These are phyloP conservation scores for Calonectria pseudoturangicola DNA, from an alignment of 2,329 filamentous ascomycete species.

Conservation along the genomic window DNA sequence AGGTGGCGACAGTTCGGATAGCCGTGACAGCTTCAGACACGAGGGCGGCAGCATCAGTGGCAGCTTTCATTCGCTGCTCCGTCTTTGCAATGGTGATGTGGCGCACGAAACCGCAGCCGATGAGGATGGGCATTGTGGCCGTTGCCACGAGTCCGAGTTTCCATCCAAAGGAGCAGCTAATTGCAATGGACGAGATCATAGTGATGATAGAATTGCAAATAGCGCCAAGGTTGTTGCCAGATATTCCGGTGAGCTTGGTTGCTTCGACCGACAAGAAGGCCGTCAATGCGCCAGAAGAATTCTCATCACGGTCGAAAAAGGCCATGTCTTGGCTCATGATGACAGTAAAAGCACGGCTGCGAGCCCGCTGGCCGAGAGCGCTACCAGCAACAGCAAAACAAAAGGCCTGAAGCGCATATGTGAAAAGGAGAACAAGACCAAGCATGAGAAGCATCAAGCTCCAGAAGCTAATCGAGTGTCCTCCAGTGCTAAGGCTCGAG, in stretches of 20 bases:
- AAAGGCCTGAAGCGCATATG: conserved; percentile 1
- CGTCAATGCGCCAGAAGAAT: conserved; percentile 23
- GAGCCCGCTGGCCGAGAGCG: conserved; percentile 1
- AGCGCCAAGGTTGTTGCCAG: conserved; percentile 17
- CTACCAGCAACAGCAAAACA: conserved; percentile 15
- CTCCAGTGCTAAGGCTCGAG: conserved; percentile 6
- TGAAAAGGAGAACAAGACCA: background rate
- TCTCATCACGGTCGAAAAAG: conserved; percentile 29
- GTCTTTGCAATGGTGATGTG: conserved; percentile 21
- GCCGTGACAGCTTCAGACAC: conserved; percentile 32
- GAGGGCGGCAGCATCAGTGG: conserved; percentile 18
- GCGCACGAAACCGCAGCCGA: conserved; percentile 20
- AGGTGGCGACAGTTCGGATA: conserved; percentile 26
- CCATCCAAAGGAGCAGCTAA: conserved; percentile 20
- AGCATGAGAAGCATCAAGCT: conserved; percentile 19
- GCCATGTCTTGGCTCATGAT: conserved; percentile 30
- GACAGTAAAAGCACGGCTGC: background rate
- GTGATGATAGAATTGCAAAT: conserved; percentile 30
- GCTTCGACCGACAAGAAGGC: conserved; percentile 19
- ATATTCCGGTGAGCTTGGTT: conserved; percentile 17
- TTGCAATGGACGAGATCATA: conserved; percentile 22
- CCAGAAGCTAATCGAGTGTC: conserved; percentile 19
- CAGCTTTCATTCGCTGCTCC: conserved; percentile 13
- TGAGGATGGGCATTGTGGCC: conserved; percentile 12
- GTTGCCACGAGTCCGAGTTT: conserved; percentile 25